These are phyloP conservation scores for Rhazya stricta DNA, from an alignment of 257 asterid species.

Conservation along the genomic window DNA sequence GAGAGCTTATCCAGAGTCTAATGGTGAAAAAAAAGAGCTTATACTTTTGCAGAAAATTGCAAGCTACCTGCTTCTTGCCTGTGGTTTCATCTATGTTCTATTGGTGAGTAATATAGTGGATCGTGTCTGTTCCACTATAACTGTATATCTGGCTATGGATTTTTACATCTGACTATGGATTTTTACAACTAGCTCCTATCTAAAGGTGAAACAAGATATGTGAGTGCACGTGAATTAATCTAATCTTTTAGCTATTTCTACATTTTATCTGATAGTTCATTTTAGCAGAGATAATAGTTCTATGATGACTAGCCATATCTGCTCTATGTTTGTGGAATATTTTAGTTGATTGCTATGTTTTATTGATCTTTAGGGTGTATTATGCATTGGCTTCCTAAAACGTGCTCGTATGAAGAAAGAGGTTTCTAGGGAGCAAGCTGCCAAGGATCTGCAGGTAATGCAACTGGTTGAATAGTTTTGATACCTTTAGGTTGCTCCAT, in stretches of 20 bases:
- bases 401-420: conserved; percentile 79
- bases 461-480: conserved; percentile 5
- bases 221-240: neutral
- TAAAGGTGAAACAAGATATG: neutral
- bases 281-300: neutral
- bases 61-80: conserved; percentile 75
- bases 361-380: conserved; percentile 50
- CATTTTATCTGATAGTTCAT: neutral
- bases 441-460: conserved; percentile 74
- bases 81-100: conserved; percentile 67
- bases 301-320: neutral
- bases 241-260: neutral
- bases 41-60: conserved; percentile 81
- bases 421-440: conserved; percentile 71
- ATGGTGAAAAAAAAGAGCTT: conserved; percentile 48
- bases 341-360: neutral
- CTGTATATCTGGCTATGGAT: neutral
- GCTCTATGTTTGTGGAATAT: neutral
- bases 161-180: neutral
- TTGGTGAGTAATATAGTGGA: conserved; percentile 51
- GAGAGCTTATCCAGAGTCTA: conserved; percentile 80
- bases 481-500: neutral
- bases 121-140: conserved; percentile 6
- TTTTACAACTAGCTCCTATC: neutral
- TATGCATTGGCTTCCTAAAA: conserved; percentile 78